Conservation (phyloP, 1,284 basidiomycete genomes). For the Melampsora americana region DNA sequence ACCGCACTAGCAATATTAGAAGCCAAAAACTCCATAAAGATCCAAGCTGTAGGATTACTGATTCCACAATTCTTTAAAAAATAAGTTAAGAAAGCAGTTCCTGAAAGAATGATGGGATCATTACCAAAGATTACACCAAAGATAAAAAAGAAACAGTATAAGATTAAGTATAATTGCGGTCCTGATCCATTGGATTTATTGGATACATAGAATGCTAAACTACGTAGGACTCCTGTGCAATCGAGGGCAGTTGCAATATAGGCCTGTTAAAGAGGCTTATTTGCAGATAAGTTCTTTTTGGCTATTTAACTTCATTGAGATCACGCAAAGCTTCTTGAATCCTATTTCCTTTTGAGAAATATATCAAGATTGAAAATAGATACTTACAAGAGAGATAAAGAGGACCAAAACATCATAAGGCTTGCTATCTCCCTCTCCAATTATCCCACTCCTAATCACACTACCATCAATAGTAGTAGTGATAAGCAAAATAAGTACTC, state of each 20-base stretch:
- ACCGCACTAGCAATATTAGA: constrained; percentile 69
- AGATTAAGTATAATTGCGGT: constrained; percentile 66
- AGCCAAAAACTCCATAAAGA: constrained; percentile 67
- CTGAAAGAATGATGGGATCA: constrained; percentile 58
- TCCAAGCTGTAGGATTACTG: constrained; percentile 63
- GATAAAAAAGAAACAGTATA: constrained; percentile 75
- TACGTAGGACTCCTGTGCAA: constrained; percentile 78
- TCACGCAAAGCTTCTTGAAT: too few relatives aligned
- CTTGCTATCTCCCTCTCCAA: constrained; percentile 66
- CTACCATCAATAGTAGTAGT: constrained; percentile 67
- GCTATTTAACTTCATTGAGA: too few relatives aligned
- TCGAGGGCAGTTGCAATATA: constrained; percentile 93
- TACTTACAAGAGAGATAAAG: constrained; percentile 68
- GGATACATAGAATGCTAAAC: constrained; percentile 81
- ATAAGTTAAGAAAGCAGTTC: constrained; percentile 81
- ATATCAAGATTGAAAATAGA: not conserved
- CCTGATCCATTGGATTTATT: constrained; percentile 68
- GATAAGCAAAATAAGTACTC: constrained; percentile 74
- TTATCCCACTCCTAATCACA: constrained; percentile 67
- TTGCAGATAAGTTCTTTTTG: too few relatives aligned
- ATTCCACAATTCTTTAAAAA: constrained; percentile 71
- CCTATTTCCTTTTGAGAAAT: not conserved
- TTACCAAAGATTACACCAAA: constrained; percentile 82
- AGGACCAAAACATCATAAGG: constrained; percentile 91
- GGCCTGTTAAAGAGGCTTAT: constrained; percentile 56